phyloP scores from a whole-genome alignment of 345 rosid genomes.

The Linum tenue region DNA sequence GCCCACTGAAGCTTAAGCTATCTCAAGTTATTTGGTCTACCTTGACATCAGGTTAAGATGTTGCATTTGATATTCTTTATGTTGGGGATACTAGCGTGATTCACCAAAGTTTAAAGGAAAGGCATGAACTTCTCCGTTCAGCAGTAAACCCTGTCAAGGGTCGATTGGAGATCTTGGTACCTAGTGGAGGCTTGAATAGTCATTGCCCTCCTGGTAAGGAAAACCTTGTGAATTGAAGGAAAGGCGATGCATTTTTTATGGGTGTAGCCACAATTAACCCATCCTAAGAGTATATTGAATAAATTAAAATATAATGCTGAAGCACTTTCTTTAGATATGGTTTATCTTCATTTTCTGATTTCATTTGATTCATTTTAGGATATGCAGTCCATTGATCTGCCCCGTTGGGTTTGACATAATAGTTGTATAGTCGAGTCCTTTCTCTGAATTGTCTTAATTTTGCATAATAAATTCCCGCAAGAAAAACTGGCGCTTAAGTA shows the following conservation, averaged over 20 bases:
- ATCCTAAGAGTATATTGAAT: too few species aligned
- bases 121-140: conserved; percentile 66
- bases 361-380: too few species aligned
- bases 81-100: conserved; percentile 90
- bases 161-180: conserved; percentile 72
- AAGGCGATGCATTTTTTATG: too few species aligned
- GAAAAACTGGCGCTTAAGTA: conserved; percentile 7
- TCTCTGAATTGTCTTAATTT: not conserved
- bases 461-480: too few species aligned
- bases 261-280: too few species aligned
- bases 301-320: not conserved
- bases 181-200: conserved; percentile 62
- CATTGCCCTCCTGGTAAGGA: conserved; percentile 43
- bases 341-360: too few species aligned
- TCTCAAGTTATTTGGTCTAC: conserved; percentile 16
- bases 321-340: not conserved
- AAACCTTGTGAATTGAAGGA: not conserved
- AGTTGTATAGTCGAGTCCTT: not conserved
- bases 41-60: conserved; percentile 61
- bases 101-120: conserved; percentile 88
- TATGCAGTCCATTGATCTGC: too few species aligned
- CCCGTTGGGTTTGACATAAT: not conserved
- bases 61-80: conserved; percentile 91
- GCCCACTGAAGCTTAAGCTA: conserved; percentile 1
- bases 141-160: conserved; percentile 78